Percentiles rank a stretch among this genome's conserved stretches.
phyloP scores from a whole-genome alignment of 176 grass and related monocot genomes.

The Urochloa ruziziensis region DNA sequence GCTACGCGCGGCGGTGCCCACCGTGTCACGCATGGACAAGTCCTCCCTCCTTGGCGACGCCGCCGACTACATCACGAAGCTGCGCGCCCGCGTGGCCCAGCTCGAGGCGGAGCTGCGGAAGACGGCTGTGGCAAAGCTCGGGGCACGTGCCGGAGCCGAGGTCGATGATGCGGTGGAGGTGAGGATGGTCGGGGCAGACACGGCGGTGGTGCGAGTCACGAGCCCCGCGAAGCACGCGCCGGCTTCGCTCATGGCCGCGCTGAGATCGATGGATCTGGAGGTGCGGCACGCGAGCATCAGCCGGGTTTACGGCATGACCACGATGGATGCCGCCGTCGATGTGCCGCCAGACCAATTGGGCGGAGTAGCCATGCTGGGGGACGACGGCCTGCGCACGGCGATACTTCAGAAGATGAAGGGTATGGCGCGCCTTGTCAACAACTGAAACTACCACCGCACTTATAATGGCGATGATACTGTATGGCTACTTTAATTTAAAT shows the following conservation, averaged over 20 bases:
- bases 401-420: no score
- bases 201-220: slow-evolving; percentile 5
- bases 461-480: no score
- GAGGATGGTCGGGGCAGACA: slow-evolving; percentile 19
- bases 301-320: slow-evolving; percentile 22
- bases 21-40: slow-evolving; percentile 67
- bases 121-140: not conserved
- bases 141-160: no score
- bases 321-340: slow-evolving; percentile 49
- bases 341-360: no score
- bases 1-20: slow-evolving; percentile 59
- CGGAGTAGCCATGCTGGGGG: slow-evolving; percentile 14
- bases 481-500: no score
- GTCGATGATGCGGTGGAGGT: not conserved
- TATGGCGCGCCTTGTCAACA: no score
- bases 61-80: slow-evolving; percentile 49
- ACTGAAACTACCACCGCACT: no score
- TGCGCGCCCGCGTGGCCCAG: slow-evolving; percentile 25
- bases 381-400: no score
- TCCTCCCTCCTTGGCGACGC: slow-evolving; percentile 62
- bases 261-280: slow-evolving; percentile 29
- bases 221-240: slow-evolving; percentile 3
- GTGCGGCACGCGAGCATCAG: slow-evolving; percentile 44
- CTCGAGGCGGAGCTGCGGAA: slow-evolving; percentile 26
- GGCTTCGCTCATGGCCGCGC: slow-evolving; percentile 44